Conservation (phyloP, 257 asterid genomes). For the Oldenlandia corymbosa region DNA sequence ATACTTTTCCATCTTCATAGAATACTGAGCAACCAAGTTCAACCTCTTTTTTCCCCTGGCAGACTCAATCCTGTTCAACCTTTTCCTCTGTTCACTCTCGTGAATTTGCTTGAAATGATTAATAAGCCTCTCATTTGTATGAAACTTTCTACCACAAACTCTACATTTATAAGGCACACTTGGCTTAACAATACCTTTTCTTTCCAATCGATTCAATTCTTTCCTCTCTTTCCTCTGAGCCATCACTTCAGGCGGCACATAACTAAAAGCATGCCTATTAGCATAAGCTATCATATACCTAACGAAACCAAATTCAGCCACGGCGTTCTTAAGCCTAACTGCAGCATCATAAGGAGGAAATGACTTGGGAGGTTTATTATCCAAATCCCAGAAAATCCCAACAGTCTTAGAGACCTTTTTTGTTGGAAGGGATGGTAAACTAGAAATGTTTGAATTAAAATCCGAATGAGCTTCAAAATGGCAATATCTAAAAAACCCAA, state of each 20-base stretch:
- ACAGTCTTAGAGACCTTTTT: constrained; percentile 37
- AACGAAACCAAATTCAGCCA: constrained; percentile 65
- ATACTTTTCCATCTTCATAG: constrained; percentile 86
- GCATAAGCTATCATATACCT: constrained; percentile 72
- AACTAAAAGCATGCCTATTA: constrained; percentile 62
- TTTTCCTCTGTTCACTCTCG: constrained; percentile 71
- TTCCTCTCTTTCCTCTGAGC: constrained; percentile 49
- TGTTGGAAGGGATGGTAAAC: constrained; percentile 19
- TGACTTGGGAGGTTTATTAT: constrained; percentile 81
- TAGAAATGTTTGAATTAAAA: constrained; percentile 22
- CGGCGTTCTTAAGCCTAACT: constrained; percentile 50
- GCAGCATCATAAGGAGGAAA: constrained; percentile 84
- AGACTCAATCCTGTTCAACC: constrained; percentile 74
- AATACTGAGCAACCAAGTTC: constrained; percentile 58
- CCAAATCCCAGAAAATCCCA: constrained; percentile 90
- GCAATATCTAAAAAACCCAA: constrained; percentile 16
- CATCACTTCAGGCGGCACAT: constrained; percentile 59
- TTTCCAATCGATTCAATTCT: constrained; percentile 48
- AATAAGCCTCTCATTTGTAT: constrained; percentile 46
- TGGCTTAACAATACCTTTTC: constrained; percentile 43
- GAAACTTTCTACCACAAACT: constrained; percentile 89
- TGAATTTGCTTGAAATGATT: constrained; percentile 86
- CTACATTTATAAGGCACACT: constrained; percentile 57
- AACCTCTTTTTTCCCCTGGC: constrained; percentile 75
- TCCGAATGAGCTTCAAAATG: constrained; percentile 27